Evolutionary conservation across 495 filamentous ascomycete genomes (phyloP).

Genomic region (Penicillium arizonense): DNA sequence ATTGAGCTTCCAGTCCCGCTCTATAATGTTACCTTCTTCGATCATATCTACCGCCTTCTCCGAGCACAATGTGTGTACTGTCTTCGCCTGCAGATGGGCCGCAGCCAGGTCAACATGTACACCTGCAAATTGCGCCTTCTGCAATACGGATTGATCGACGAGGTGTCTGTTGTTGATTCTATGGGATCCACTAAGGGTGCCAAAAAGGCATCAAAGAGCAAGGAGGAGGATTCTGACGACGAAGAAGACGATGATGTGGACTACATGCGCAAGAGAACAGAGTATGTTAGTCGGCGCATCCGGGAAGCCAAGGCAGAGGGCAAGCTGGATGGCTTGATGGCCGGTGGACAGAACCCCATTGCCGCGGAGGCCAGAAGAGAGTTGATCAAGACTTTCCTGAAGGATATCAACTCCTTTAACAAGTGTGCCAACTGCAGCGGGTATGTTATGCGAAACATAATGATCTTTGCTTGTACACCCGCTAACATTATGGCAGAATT

Average conservation of each 20-base stretch:
- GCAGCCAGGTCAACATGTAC: slow-evolving; percentile 69
- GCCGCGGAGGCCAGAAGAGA: slow-evolving; percentile 70
- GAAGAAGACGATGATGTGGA: slow-evolving; percentile 60
- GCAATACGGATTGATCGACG: slow-evolving; percentile 76
- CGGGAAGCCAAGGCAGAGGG: slow-evolving; percentile 47
- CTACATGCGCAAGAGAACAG: slow-evolving; percentile 63
- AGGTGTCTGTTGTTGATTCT: slow-evolving; percentile 65
- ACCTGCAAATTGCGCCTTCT: slow-evolving; percentile 84
- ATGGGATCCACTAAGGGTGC: slow-evolving; percentile 38
- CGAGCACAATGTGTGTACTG: slow-evolving; percentile 89
- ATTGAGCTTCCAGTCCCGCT: slow-evolving; percentile 90
- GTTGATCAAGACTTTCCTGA: slow-evolving; percentile 78
- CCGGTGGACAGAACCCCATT: slow-evolving; percentile 73
- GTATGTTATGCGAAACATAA: slow-evolving; percentile 33
- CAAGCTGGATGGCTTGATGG: slow-evolving; percentile 49
- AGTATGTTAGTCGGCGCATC: slow-evolving; percentile 68
- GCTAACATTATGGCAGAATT: slow-evolving; percentile 43
- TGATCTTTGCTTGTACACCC: slow-evolving; percentile 2
- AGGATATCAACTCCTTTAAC: slow-evolving; percentile 58
- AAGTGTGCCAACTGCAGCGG: slow-evolving; percentile 74
- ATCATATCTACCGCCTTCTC: slow-evolving; percentile 80
- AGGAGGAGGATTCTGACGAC: slow-evolving; percentile 48
- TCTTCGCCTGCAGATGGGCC: slow-evolving; percentile 72
- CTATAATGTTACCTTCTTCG: slow-evolving; percentile 92
- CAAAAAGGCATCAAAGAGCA: slow-evolving; percentile 29